Evolutionary conservation across 148 eudicot genomes (phyloP).

Genomic region (Rhododendron kiyosumense): DNA sequence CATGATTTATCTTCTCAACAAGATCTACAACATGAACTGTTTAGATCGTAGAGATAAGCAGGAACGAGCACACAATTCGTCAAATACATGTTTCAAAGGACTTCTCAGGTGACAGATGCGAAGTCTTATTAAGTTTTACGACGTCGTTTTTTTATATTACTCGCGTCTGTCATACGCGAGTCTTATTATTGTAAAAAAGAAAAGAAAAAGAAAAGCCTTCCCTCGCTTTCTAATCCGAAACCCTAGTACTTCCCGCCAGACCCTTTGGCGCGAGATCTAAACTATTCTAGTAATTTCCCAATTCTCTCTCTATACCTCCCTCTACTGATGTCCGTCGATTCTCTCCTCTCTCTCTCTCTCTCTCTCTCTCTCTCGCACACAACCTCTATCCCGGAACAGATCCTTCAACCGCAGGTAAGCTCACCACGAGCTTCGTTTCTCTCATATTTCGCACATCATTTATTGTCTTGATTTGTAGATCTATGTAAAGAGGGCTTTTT

Average conservation of each 20-base stretch:
- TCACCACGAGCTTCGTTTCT: not conserved
- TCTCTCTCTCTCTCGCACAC: not conserved
- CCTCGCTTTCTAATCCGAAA: not conserved
- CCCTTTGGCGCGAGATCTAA: conserved; percentile 8
- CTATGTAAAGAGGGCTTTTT: not conserved
- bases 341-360: not conserved
- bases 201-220: not conserved
- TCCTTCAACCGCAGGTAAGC: not conserved
- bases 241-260: conserved; percentile 12
- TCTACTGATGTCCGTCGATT: not conserved
- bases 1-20: too few relatives aligned
- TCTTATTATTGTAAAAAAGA: too few relatives aligned
- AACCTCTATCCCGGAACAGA: not conserved
- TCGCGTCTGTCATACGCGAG: too few relatives aligned
- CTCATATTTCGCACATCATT: too few relatives aligned
- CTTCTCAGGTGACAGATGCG: too few relatives aligned
- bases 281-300: too few relatives aligned
- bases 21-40: too few relatives aligned
- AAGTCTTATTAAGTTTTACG: too few relatives aligned
- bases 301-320: not conserved
- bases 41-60: too few relatives aligned
- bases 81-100: too few relatives aligned
- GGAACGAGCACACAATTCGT: too few relatives aligned
- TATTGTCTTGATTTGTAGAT: not conserved
- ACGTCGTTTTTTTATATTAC: too few relatives aligned